Percentiles rank a stretch among this genome's conserved stretches.
Conservation (phyloP, 768 basidiomycete genomes). For the Leccinum uliginosum region DNA sequence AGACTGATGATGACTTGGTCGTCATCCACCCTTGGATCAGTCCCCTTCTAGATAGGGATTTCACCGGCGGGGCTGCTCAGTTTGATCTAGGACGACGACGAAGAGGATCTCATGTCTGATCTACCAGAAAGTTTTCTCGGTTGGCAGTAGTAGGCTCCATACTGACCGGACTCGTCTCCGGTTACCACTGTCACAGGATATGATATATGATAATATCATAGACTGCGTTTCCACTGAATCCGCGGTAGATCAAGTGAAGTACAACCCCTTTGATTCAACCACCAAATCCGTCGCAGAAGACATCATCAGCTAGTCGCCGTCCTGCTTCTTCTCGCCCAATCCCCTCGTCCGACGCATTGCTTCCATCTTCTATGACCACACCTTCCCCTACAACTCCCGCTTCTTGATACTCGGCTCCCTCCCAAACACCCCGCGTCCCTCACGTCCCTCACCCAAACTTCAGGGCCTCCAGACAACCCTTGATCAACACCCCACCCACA, state of each 20-base stretch:
- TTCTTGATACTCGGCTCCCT: conserved; percentile 19
- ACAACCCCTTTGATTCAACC: background rate
- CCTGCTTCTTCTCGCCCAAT: background rate
- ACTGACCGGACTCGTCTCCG: no score
- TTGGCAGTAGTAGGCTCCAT: background rate
- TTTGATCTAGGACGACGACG: no score
- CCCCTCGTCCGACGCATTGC: conserved; percentile 1
- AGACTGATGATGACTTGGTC: no score
- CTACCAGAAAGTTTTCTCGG: no score
- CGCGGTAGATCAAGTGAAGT: background rate
- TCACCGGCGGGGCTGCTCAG: no score
- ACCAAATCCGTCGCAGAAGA: background rate
- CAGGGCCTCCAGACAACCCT: conserved; percentile 32
- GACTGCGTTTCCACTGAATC: background rate
- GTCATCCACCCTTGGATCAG: no score
- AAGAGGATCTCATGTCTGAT: no score
- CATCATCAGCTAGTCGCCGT: background rate
- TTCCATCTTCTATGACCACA: background rate
- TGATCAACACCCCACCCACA: conserved; percentile 34
- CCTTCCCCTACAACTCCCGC: conserved; percentile 19
- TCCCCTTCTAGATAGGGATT: no score
- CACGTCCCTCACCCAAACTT: conserved; percentile 23
- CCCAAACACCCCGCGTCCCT: conserved; percentile 30
- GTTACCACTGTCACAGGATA: background rate
- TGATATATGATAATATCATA: background rate